Evolutionary conservation across 345 rosid species (phyloP).

Genomic region (Hibiscus tridactylites): DNA sequence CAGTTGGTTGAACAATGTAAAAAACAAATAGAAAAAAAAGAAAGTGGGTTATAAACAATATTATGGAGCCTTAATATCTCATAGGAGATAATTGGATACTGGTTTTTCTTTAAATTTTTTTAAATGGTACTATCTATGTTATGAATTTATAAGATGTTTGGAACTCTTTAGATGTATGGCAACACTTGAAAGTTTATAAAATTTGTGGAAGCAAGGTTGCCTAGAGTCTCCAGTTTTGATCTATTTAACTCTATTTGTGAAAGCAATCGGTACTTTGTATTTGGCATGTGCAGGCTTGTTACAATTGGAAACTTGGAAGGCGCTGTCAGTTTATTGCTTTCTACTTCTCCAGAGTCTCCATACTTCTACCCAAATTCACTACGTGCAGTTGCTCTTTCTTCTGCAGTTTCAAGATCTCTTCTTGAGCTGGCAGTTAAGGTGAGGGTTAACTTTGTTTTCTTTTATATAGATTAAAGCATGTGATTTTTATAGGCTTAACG

Average conservation of each 20-base stretch:
- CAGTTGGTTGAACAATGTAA: background rate
- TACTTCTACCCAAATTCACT: slow-evolving; percentile 90
- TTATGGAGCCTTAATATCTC: background rate
- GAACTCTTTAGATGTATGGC: background rate
- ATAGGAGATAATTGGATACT: background rate
- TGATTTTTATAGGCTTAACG: background rate
- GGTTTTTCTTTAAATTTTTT: background rate
- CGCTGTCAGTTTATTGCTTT: slow-evolving; percentile 89
- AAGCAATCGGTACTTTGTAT: background rate
- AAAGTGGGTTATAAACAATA: background rate
- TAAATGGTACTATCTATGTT: background rate
- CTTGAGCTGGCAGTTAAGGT: slow-evolving; percentile 96
- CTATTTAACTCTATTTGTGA: too few species aligned
- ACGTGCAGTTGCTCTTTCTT: slow-evolving; percentile 96
- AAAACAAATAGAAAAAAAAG: background rate
- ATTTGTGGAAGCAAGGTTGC: too few species aligned
- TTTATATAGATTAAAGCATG: background rate
- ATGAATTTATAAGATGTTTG: background rate
- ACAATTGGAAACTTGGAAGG: slow-evolving; percentile 91
- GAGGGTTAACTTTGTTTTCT: slow-evolving; percentile 5
- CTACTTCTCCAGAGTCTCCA: slow-evolving; percentile 83
- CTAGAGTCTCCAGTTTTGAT: too few species aligned
- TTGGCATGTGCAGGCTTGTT: slow-evolving; percentile 55
- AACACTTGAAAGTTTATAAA: too few species aligned
- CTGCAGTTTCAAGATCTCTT: slow-evolving; percentile 94